phyloP scores from a whole-genome alignment of 208 protist species.

The Blechomonas ayalai region DNA sequence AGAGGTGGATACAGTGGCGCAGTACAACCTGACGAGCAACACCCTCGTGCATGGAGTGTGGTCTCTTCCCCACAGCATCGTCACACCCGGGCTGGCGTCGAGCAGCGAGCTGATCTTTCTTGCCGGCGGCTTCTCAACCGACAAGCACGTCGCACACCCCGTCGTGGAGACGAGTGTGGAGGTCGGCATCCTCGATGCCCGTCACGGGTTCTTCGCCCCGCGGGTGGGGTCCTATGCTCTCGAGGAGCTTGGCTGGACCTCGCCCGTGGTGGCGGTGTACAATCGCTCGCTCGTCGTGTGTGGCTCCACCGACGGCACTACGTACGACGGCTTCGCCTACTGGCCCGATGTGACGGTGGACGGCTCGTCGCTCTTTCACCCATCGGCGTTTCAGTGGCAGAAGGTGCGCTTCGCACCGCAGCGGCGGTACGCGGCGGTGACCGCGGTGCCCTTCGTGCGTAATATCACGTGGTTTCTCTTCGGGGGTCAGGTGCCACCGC shows the following conservation, averaged over 20 bases:
- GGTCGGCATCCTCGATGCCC: constrained; percentile 18
- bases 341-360: constrained; percentile 10
- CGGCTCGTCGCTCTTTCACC: too few relatives aligned
- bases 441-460: not conserved
- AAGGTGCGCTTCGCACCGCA: constrained; percentile 7
- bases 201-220: constrained; percentile 1
- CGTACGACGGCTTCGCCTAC: constrained; percentile 7
- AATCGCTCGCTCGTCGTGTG: constrained; percentile 13
- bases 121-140: constrained; percentile 9
- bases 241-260: constrained; percentile 1
- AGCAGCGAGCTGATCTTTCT: constrained; percentile 18
- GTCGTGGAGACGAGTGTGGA: constrained; percentile 1
- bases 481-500: constrained; percentile 14
- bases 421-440: constrained; percentile 8
- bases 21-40: constrained; percentile 25
- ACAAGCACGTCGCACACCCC: not conserved
- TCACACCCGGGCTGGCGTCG: constrained; percentile 17
- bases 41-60: constrained; percentile 35
- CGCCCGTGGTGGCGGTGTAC: constrained; percentile 14
- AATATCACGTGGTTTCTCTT: constrained; percentile 9
- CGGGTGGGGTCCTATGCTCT: constrained; percentile 4
- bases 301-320: constrained; percentile 1
- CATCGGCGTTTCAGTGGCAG: not conserved
- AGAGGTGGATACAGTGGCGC: constrained; percentile 14
- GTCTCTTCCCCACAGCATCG: constrained; percentile 10